These are phyloP conservation scores for Onygenales sp. DNA, from an alignment of 2,329 filamentous ascomycete genomes.

Conservation along the genomic window DNA sequence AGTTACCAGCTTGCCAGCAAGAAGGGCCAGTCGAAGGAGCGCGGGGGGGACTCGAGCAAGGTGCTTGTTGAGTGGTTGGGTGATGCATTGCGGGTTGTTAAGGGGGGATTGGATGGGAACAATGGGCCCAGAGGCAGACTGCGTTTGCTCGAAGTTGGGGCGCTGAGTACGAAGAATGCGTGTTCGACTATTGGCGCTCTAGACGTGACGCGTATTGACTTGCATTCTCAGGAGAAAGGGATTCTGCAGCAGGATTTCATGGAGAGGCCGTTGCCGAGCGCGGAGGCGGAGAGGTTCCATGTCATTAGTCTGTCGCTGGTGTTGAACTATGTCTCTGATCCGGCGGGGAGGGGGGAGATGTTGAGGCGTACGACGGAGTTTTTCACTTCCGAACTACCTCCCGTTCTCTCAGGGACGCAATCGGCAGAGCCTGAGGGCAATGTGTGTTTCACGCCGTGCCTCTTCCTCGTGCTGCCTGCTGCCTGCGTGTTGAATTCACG, in stretches of 20 bases:
- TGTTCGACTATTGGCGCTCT: conserved; percentile 66
- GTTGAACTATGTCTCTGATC: conserved; percentile 83
- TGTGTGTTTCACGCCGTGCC: conserved; percentile 32
- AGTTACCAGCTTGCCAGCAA: conserved; percentile 55
- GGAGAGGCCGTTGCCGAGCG: conserved; percentile 62
- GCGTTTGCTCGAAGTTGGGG: conserved; percentile 78
- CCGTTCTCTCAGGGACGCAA: conserved; percentile 4
- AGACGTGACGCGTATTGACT: conserved; percentile 72
- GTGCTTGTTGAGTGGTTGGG: conserved; percentile 51
- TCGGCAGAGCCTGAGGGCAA: conserved; percentile 12
- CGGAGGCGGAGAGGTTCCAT: conserved; percentile 60
- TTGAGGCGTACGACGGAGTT: conserved; percentile 66
- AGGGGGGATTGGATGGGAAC: neutral
- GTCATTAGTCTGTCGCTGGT: conserved; percentile 87
- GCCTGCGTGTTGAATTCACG: conserved; percentile 85
- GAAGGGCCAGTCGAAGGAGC: conserved; percentile 49
- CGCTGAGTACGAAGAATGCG: conserved; percentile 73
- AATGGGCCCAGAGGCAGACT: conserved; percentile 23
- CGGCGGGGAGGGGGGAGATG: conserved; percentile 71
- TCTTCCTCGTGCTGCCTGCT: conserved; percentile 84
- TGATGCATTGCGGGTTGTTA: conserved; percentile 18
- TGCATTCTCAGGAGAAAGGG: conserved; percentile 68
- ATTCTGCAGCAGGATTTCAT: conserved; percentile 93
- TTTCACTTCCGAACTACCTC: conserved; percentile 34
- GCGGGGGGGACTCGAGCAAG: conserved; percentile 55